Evolutionary conservation across 2,329 filamentous ascomycete species (phyloP), one percentile per base, ranked within the genome.

Genomic region (Microsporum ferrugineum): DNA sequence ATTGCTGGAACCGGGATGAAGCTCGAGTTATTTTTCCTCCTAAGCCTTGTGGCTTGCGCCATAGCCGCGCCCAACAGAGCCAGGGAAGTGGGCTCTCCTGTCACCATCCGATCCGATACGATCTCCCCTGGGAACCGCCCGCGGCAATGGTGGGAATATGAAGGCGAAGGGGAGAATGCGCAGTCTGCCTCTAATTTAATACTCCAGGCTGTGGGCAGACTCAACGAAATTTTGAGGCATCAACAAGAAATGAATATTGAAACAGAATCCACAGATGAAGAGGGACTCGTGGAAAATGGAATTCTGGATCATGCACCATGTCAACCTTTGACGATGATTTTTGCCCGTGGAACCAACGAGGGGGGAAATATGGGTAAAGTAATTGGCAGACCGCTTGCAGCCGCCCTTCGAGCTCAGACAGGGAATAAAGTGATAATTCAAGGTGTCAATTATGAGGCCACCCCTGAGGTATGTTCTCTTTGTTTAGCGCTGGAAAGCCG

Each of bases 291-390:
- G 5, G 72, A 74, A 53, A 77, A 77, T 63, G 75, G 73, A 7
- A 70, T 78, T 38, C 70, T 67, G 6, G 65, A 72, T 45, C 72
- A 74, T 62, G 68, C 63, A 23, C 73, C 69, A 66, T 78, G 76
- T 68, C 71, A 76, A 56, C 70, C 71, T 2, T 63, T 77, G 64
- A 77, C 76, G 1, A 70, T 77, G 58, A 73, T 77, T 59, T 78
- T 76, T 60, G 76, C 76, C 14, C 75, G 76, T 34, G 76, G 76
- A 17, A 77, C 74, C 1, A 68, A 66, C 8, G 76, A 78, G 63
- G 33, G 65, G 2, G 76, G 76, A 2, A 78, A 77, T 62, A 75
- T 78, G 66, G 76, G 76, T 5, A 67, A 66, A 0, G 68, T 77
- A 5, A 67, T 75, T 34, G 76, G 76, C 1, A 76, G 76, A 1